These are phyloP conservation scores for Hypoxylon sp. DNA, from an alignment of 2,329 filamentous ascomycete genomes.

Conservation along the genomic window DNA sequence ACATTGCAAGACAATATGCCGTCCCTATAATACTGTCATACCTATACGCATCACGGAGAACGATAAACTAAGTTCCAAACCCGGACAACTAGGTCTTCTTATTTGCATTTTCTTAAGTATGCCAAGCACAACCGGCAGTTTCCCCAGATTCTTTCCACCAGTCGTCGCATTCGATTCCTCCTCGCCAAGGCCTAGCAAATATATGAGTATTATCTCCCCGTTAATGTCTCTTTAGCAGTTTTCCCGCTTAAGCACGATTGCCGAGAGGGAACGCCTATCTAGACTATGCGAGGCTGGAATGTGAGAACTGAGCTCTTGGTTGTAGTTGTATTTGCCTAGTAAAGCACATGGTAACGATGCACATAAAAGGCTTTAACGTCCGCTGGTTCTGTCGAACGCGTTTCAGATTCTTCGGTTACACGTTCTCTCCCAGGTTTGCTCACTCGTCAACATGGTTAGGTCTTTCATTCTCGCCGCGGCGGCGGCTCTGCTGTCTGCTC, in stretches of 20 bases:
- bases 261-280: slow-evolving; percentile 19
- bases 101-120: slow-evolving; percentile 23
- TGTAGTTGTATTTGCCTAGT: slow-evolving; percentile 18
- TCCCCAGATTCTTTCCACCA: slow-evolving; percentile 42
- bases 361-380: slow-evolving; percentile 32
- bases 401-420: slow-evolving; percentile 5
- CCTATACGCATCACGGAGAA: slow-evolving; percentile 22
- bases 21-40: background rate
- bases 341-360: slow-evolving; percentile 8
- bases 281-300: slow-evolving; percentile 25
- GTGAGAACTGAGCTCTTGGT: slow-evolving; percentile 13
- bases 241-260: slow-evolving; percentile 28
- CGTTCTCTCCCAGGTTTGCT: slow-evolving; percentile 11
- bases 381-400: slow-evolving; percentile 13
- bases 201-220: slow-evolving; percentile 27
- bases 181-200: slow-evolving; percentile 40
- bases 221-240: slow-evolving; percentile 13
- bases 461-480: slow-evolving; percentile 43
- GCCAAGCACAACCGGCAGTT: slow-evolving; percentile 45
- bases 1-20: slow-evolving; percentile 15
- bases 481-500: slow-evolving; percentile 45
- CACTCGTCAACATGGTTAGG: slow-evolving; percentile 39
- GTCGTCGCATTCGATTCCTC: slow-evolving; percentile 21
- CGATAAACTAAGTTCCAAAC: slow-evolving; percentile 18
- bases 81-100: slow-evolving; percentile 6